phyloP scores from a whole-genome alignment of 352 stramenopile species.

The Globisporangium recalcitrans region DNA sequence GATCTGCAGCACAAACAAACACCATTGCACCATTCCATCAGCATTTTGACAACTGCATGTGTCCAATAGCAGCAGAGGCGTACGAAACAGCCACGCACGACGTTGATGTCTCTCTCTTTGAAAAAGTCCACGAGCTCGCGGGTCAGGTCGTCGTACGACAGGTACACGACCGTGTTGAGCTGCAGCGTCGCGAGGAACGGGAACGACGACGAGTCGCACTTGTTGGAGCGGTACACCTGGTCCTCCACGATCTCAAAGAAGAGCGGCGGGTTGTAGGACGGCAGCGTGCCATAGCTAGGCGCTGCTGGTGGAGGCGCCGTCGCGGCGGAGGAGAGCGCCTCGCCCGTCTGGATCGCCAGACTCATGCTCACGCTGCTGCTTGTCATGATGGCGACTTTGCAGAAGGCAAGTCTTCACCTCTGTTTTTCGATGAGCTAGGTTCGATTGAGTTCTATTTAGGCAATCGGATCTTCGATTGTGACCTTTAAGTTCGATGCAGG shows the following conservation, averaged over 20 bases:
- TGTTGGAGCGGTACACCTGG: constrained; percentile 82
- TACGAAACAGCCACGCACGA: constrained; percentile 29
- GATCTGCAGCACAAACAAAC: constrained; percentile 31
- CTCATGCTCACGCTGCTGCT: neutral
- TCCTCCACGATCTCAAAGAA: constrained; percentile 88
- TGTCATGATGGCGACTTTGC: neutral
- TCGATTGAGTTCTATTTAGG: too few species aligned
- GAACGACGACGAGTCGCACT: constrained; percentile 81
- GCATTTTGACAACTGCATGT: neutral
- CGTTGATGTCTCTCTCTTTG: constrained; percentile 73
- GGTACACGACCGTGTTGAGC: constrained; percentile 82
- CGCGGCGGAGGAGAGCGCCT: constrained; percentile 9
- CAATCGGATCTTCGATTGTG: too few species aligned
- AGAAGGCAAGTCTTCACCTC: too few species aligned
- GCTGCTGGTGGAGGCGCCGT: constrained; percentile 8
- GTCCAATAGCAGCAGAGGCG: neutral
- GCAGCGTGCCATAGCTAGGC: constrained; percentile 48
- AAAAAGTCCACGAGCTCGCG: constrained; percentile 76
- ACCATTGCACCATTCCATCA: neutral
- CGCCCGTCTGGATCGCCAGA: constrained; percentile 4
- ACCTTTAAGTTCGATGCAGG: too few species aligned
- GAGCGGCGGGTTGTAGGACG: constrained; percentile 75
- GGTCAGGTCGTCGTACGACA: constrained; percentile 81
- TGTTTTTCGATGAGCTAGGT: too few species aligned
- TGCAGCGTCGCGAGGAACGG: constrained; percentile 74